Conservation (phyloP, 2,329 filamentous ascomycete species). For the Cercospora beticola region DNA sequence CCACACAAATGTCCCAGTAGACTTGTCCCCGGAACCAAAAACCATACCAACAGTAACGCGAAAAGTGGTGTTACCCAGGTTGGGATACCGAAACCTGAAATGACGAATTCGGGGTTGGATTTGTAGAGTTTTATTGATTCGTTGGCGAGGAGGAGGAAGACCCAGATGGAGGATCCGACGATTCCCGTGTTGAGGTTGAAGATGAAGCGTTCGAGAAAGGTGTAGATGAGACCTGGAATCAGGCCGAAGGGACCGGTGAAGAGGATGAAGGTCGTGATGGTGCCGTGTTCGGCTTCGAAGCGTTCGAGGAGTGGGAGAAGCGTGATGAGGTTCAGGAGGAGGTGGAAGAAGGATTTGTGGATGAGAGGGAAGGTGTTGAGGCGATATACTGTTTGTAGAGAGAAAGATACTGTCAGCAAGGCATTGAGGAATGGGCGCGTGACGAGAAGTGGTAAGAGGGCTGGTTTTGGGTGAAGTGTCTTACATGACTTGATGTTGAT, state of each 20-base stretch:
- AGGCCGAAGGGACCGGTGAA: conserved; percentile 69
- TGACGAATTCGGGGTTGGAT: conserved; percentile 72
- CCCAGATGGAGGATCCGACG: conserved; percentile 87
- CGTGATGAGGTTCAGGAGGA: conserved; percentile 74
- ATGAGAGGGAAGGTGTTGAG: conserved; percentile 90
- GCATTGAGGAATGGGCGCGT: background rate
- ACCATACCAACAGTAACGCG: conserved; percentile 69
- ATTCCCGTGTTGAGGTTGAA: conserved; percentile 70
- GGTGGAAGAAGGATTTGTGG: conserved; percentile 78
- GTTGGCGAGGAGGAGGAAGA: conserved; percentile 80
- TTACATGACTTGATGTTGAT: conserved; percentile 69
- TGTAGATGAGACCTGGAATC: conserved; percentile 78
- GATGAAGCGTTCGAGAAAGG: conserved; percentile 72
- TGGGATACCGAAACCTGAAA: conserved; percentile 70
- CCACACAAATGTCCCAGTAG: conserved; percentile 85
- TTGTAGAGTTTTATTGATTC: conserved; percentile 85
- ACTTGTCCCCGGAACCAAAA: conserved; percentile 77
- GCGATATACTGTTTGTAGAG: conserved; percentile 69
- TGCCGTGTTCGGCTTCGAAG: conserved; percentile 91
- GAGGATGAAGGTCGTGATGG: conserved; percentile 78
- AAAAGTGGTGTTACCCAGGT: conserved; percentile 90
- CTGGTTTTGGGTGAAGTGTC: conserved; percentile 30
- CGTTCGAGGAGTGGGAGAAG: conserved; percentile 86
- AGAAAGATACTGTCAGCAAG: background rate
- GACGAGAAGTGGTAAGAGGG: background rate